These are phyloP conservation scores for Phytophthora colocasiae DNA, from an alignment of 352 stramenopile genomes.

Conservation along the genomic window DNA sequence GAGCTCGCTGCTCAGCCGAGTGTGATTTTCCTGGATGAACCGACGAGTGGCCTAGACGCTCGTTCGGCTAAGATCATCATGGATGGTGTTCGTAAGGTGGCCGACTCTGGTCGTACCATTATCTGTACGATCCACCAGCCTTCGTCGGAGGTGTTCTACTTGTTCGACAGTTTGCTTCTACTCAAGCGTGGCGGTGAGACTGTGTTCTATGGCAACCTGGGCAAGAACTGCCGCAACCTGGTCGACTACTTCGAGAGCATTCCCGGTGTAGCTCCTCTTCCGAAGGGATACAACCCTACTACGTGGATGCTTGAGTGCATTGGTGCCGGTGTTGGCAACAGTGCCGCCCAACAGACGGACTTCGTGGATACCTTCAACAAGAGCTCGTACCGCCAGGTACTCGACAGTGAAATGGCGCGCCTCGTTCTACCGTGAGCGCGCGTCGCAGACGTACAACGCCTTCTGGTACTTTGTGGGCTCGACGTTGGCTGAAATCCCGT, in stretches of 20 bases:
- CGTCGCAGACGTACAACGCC: conserved; percentile 80
- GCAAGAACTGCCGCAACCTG: conserved; percentile 29
- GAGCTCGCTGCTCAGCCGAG: not conserved
- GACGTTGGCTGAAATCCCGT: conserved; percentile 68
- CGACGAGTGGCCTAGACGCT: not conserved
- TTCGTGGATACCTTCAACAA: conserved; percentile 35
- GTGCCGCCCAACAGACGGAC: conserved; percentile 8
- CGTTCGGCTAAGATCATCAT: conserved; percentile 5
- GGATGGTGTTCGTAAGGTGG: conserved; percentile 23
- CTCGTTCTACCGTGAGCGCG: conserved; percentile 80
- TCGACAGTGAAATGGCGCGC: conserved; percentile 23
- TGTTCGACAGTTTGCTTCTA: conserved; percentile 83
- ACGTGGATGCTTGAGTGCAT: conserved; percentile 86
- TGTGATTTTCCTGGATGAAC: conserved; percentile 2
- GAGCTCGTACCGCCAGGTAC: conserved; percentile 23
- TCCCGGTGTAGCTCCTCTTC: conserved; percentile 31
- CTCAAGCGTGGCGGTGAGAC: conserved; percentile 53
- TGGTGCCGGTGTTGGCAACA: conserved; percentile 37
- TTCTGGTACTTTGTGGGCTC: conserved; percentile 61
- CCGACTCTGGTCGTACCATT: not conserved
- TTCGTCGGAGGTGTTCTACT: conserved; percentile 5
- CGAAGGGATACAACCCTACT: conserved; percentile 51
- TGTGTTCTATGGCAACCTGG: conserved; percentile 49
- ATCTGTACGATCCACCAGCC: conserved; percentile 65
- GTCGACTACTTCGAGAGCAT: conserved; percentile 43